Base-by-base conservation (phyloP, 768 basidiomycete genomes). In the Serendipita indica region DNA sequence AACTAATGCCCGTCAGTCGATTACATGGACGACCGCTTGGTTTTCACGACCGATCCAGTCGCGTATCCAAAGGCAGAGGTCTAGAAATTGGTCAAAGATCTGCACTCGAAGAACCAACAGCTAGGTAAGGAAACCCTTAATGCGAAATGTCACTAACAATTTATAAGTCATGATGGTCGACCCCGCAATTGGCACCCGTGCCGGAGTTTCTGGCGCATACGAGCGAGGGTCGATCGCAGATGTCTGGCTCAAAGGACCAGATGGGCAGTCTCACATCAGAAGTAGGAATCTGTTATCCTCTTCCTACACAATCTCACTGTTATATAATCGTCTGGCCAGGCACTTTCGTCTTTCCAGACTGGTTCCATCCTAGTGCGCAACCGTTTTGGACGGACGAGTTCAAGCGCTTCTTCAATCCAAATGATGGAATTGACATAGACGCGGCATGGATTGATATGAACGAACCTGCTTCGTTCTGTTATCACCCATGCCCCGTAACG, bases 381-480 rank as follows among this genome's bases (percentile, higher is more conserved):
- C 10, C 20, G 34, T 58, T 39, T 27, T 58, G 57, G 57, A 1
- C 33, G 12, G 39, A 58, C 10, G 57, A 58, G 27, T 45, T 58
- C 57, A 22, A 45, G 22, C 41, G 43, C 13, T 58, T 58, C 35
- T 58, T 58, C 28, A 30, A 58, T 58, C 39, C 34, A 30, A n/a
- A 20, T 7, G 35, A 41, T 1, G 57, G 57, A 30, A 13, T 58
- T 28, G 43, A 58, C 18, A 66, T 65, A 39, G 62, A 64, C 39
- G 67, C n/a, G n/a, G n/a, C n/a, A n/a, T n/a, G n/a, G n/a, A n/a
- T n/a, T n/a, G n/a, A n/a, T n/a, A n/a, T n/a, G 67, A 68, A 69
- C 60, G 68, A 69, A 57, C 65, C 66, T 1, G 62, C 65, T 0
- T 68, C 67, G 0, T 68, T 68, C 58, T 65, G 63, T 33, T 64